These are phyloP conservation scores for Dacryopinax primogenitus DNA, from an alignment of 768 basidiomycete genomes.

Conservation along the genomic window DNA sequence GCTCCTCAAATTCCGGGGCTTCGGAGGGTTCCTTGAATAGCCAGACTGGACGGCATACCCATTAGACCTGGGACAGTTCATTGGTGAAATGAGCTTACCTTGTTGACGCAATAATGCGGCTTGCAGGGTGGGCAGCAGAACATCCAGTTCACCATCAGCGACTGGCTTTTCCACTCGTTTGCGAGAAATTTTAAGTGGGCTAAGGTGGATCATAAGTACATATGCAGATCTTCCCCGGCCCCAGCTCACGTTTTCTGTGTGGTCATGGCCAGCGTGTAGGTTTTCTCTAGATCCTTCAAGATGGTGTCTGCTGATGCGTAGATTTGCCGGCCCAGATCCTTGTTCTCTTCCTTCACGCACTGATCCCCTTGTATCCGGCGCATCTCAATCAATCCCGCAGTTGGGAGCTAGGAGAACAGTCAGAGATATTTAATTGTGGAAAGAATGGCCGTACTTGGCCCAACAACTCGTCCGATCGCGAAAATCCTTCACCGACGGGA, in stretches of 20 bases:
- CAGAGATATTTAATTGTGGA: conserved; percentile 12
- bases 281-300: conserved; percentile 47
- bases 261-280: conserved; percentile 39
- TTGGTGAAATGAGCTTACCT: conserved; percentile 40
- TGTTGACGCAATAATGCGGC: conserved; percentile 40
- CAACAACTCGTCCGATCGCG: conserved; percentile 39
- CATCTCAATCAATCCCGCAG: conserved; percentile 4
- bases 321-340: not conserved
- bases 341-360: conserved; percentile 11
- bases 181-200: not conserved
- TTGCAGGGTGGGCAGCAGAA: not conserved
- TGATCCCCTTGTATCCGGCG: conserved; percentile 18
- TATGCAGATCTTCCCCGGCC: not conserved
- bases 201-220: conserved; percentile 1
- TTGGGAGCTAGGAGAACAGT: conserved; percentile 10
- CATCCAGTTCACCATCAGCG: conserved; percentile 7
- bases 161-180: conserved; percentile 1
- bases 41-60: conserved; percentile 40
- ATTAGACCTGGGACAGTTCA: not conserved
- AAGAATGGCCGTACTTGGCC: conserved; percentile 31
- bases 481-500: conserved; percentile 41
- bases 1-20: conserved; percentile 32
- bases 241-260: conserved; percentile 31
- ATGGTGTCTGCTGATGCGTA: conserved; percentile 26
- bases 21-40: conserved; percentile 43